phyloP scores from a whole-genome alignment of 2,329 filamentous ascomycete species.

The Stemphylium lycopersici region DNA sequence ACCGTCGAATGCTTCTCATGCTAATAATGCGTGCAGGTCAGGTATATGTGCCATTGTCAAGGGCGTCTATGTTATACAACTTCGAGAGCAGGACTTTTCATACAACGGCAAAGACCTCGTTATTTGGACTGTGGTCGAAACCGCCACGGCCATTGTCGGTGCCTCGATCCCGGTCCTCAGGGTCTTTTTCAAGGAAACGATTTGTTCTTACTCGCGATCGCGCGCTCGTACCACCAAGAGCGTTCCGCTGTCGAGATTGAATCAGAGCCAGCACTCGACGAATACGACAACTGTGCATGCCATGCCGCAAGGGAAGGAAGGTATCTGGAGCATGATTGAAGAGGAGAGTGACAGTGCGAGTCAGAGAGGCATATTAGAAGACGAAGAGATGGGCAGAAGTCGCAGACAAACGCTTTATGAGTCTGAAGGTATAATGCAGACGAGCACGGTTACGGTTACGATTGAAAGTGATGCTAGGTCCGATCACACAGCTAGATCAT shows the following conservation, averaged over 20 bases:
- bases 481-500: neutral
- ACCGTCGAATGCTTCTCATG: neutral
- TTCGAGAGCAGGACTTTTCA: constrained; percentile 33
- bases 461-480: constrained; percentile 4
- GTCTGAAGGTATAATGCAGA: constrained; percentile 8
- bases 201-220: constrained; percentile 9
- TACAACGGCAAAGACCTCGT: constrained; percentile 39
- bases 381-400: constrained; percentile 3
- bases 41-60: constrained; percentile 37
- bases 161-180: constrained; percentile 40
- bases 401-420: neutral
- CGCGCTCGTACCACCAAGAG: neutral
- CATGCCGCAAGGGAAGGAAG: neutral
- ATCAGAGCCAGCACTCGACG: constrained; percentile 5
- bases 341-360: neutral
- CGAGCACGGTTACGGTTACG: constrained; percentile 12
- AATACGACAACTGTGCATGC: constrained; percentile 7
- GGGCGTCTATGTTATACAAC: constrained; percentile 33
- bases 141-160: constrained; percentile 37
- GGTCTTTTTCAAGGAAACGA: constrained; percentile 40
- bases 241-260: constrained; percentile 2
- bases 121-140: constrained; percentile 41
- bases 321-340: neutral
- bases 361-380: constrained; percentile 8
- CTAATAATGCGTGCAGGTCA: constrained; percentile 16